Base-by-base conservation (phyloP, 768 basidiomycete genomes). In the Mycena metata region DNA sequence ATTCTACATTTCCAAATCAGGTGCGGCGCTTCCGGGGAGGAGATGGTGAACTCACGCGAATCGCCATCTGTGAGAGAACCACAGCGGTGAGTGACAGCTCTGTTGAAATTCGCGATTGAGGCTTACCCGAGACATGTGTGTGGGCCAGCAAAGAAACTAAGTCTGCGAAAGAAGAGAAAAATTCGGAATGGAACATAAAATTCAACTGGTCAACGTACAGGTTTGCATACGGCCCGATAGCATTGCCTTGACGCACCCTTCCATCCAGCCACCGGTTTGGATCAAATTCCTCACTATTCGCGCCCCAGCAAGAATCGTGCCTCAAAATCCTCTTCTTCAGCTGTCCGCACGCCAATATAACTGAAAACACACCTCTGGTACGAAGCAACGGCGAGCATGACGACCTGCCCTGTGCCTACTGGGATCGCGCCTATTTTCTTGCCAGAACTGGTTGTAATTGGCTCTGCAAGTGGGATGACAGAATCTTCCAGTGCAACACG, bases 401-500 rank as follows among this genome's bases (percentile, higher is more conserved):
- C 68, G 17, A 75, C 73, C 12, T 78, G 77, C 9, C 80, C 83
- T 35, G 76, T 75, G 0, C 76, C 76, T 19, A 83, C 69, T 15
- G 72, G 66, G 16, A 83, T 33, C 52, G 81, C 78, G 39, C 58
- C 61, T 9, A 81, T 64, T 17, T 75, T 47, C 42, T 78, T 67
- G 12, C 82, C 83, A 0, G 74, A 73, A 26, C 69, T 67, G 16
- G 78, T 80, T 46, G 58, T 74, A 41, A 83, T 74, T 8, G 79
- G 76, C 58, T 69, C 72, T 10, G 79, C 75, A 46, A 87, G 79
- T 5, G 86, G 82, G 30, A 87, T 69, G 54, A 81, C 55, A 52
- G 84, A 79, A 61, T 87, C 84, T 46, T 72, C 64, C 3, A 64
- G 60, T 0, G 84, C 76, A n/a, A 78, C 70, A n/a, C 85, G 80